Evolutionary conservation across 169 alveolate species (phyloP).

Genomic region (Eimeria nieschulzi): DNA sequence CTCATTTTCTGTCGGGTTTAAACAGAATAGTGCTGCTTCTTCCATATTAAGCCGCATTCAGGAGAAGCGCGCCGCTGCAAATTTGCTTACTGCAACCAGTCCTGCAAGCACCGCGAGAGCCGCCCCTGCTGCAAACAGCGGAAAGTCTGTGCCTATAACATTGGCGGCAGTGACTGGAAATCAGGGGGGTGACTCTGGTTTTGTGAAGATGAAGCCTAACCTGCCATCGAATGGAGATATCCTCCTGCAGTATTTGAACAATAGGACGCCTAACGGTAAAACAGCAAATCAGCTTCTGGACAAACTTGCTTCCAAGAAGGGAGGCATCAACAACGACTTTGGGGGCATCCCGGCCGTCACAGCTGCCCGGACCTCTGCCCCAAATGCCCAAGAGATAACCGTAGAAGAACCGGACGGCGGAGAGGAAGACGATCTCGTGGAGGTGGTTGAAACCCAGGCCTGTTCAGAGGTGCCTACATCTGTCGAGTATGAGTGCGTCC

Average conservation of each 20-base stretch:
- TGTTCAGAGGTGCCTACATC: neutral
- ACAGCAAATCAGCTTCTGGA: neutral
- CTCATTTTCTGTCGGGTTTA: too few relatives aligned
- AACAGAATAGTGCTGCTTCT: too few relatives aligned
- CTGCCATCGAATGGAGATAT: conserved; percentile 20
- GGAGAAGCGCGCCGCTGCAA: too few relatives aligned
- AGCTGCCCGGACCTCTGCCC: neutral
- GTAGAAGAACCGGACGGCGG: neutral
- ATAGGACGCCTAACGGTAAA: conserved; percentile 1
- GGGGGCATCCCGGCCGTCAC: neutral
- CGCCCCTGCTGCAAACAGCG: too few relatives aligned
- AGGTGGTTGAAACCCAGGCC: neutral
- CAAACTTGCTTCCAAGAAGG: neutral
- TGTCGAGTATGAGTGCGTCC: neutral
- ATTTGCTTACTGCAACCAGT: too few relatives aligned
- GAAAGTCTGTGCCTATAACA: too few relatives aligned
- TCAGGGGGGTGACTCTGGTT: too few relatives aligned
- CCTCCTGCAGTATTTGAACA: conserved; percentile 12
- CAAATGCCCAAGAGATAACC: neutral
- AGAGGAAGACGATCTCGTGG: conserved; percentile 11
- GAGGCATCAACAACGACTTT: neutral
- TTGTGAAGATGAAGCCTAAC: too few relatives aligned
- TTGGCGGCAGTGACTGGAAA: too few relatives aligned
- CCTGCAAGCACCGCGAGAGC: too few relatives aligned
- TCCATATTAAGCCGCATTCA: too few relatives aligned